Percentiles rank a stretch among this genome's conserved stretches.
Conservation (phyloP, 164 flowering plant species). For the Malania oleifera region DNA sequence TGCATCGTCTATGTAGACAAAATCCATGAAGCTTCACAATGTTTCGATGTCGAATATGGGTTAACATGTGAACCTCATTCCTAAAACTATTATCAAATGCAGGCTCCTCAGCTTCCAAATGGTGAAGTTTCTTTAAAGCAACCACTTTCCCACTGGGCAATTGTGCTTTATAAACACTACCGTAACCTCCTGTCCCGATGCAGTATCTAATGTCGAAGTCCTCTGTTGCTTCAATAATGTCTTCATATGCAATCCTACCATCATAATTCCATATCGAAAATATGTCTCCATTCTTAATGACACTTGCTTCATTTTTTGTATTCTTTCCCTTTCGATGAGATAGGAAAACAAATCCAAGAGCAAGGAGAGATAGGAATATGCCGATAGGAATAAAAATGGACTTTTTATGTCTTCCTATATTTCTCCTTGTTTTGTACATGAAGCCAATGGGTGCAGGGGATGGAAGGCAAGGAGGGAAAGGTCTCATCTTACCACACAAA, state of each 20-base stretch:
- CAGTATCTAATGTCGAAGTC: background rate
- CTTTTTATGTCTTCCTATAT: too few relatives aligned
- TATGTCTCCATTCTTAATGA: background rate
- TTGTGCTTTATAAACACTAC: conserved; percentile 9
- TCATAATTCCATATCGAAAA: background rate
- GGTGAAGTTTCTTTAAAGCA: background rate
- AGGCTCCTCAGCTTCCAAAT: too few relatives aligned
- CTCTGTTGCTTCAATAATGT: background rate
- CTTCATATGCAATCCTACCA: background rate
- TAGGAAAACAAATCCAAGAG: background rate
- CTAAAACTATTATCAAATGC: too few relatives aligned
- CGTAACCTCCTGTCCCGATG: conserved; percentile 1
- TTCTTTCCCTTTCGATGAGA: background rate
- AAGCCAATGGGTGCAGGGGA: background rate
- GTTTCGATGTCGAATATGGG: too few relatives aligned
- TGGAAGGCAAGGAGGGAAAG: background rate
- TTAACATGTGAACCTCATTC: too few relatives aligned
- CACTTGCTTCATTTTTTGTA: background rate
- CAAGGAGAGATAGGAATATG: background rate
- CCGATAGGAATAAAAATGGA: background rate
- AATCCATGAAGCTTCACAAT: background rate
- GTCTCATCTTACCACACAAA: too few relatives aligned
- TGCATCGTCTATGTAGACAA: background rate
- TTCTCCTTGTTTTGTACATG: too few relatives aligned
- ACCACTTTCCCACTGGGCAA: conserved; percentile 1